A percentile compares a stretch with the other conserved stretches of the same genome.
Conservation (phyloP, 2,329 filamentous ascomycete genomes). For the Monosporascus sp. region DNA sequence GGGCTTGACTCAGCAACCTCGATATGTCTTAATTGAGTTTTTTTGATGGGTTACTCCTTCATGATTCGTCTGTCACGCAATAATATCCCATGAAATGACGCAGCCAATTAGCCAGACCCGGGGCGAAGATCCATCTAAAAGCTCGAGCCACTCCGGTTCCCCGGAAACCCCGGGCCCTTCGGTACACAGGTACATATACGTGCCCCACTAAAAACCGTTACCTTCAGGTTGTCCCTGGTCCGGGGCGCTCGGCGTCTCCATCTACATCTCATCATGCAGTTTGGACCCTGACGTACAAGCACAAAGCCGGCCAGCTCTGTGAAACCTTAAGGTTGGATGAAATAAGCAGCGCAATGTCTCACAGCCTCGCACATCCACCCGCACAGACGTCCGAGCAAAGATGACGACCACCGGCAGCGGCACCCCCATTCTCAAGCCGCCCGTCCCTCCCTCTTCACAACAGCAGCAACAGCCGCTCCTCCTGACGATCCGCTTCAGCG, state of each 20-base stretch:
- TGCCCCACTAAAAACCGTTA: too few relatives aligned
- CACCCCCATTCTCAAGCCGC: conserved; percentile 8
- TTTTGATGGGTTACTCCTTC: neutral
- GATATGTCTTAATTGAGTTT: neutral
- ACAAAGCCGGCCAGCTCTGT: neutral
- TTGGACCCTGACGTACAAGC: neutral
- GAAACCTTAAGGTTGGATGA: conserved; percentile 1
- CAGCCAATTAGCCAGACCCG: neutral
- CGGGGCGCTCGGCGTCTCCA: too few relatives aligned
- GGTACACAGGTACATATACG: too few relatives aligned
- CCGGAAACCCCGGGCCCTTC: too few relatives aligned
- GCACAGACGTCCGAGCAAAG: conserved; percentile 1
- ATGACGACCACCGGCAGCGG: conserved; percentile 10
- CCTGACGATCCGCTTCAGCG: conserved; percentile 86
- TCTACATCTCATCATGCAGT: too few relatives aligned
- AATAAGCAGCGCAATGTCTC: neutral
- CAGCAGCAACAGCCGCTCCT: conserved; percentile 47
- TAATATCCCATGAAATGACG: neutral
- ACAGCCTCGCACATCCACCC: neutral
- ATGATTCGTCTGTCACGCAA: neutral
- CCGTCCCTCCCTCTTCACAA: conserved; percentile 3
- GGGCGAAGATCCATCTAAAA: too few relatives aligned
- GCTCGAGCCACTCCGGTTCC: too few relatives aligned
- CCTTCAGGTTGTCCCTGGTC: too few relatives aligned
- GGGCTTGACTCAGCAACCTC: neutral